Conservation (phyloP, 768 basidiomycete species). For the Hericium erinaceus region DNA sequence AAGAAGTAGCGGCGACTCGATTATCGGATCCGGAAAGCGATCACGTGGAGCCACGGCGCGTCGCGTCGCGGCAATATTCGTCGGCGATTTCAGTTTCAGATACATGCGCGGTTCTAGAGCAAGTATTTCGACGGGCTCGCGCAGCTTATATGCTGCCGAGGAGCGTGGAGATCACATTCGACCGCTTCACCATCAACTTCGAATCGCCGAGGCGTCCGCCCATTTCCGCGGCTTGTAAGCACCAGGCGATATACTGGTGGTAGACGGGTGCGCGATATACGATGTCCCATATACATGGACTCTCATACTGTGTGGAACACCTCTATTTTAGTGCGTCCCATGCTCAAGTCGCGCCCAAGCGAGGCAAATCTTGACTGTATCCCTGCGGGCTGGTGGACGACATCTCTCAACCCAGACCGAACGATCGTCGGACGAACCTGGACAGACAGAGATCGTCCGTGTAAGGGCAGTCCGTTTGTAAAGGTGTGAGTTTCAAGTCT, state of each 20-base stretch:
- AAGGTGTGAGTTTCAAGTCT: slow-evolving; percentile 51
- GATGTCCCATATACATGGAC: slow-evolving; percentile 53
- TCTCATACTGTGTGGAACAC: slow-evolving; percentile 38
- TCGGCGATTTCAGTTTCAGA: too few species aligned
- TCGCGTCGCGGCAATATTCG: too few species aligned
- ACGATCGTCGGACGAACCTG: slow-evolving; percentile 50
- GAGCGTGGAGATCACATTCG: slow-evolving; percentile 45
- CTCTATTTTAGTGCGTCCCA: slow-evolving; percentile 49
- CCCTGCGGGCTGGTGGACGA: slow-evolving; percentile 52
- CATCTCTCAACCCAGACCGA: slow-evolving; percentile 45
- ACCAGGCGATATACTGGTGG: slow-evolving; percentile 29
- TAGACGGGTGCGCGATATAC: slow-evolving; percentile 20
- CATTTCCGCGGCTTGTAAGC: slow-evolving; percentile 43
- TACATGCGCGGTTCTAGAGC: too few species aligned
- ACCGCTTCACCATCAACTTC: slow-evolving; percentile 57
- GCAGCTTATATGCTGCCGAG: slow-evolving; percentile 39
- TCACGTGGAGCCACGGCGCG: too few species aligned
- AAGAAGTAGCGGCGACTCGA: too few species aligned
- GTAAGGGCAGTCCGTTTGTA: slow-evolving; percentile 16
- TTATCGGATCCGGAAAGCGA: too few species aligned
- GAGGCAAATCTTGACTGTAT: slow-evolving; percentile 48
- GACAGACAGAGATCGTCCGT: slow-evolving; percentile 47
- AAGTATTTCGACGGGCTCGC: neutral
- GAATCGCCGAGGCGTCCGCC: slow-evolving; percentile 36
- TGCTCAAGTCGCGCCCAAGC: slow-evolving; percentile 46